Evolutionary conservation across 2,329 filamentous ascomycete species (phyloP).

Genomic region (Botrytis hyacinthi): DNA sequence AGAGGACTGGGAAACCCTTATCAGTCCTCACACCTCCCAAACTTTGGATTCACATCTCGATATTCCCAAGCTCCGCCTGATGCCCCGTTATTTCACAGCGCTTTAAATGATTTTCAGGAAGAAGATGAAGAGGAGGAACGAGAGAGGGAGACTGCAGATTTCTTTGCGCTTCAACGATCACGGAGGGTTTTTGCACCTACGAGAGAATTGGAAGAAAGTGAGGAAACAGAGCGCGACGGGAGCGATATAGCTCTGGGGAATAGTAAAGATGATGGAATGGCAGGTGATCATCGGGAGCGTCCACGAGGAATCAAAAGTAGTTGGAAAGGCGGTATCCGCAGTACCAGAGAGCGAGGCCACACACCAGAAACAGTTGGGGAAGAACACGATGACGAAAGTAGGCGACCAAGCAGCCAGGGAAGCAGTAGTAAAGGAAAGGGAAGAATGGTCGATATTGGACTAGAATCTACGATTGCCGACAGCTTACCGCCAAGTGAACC

Average conservation of each 20-base stretch:
- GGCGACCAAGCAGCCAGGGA: constrained; percentile 32
- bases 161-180: constrained; percentile 87
- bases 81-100: constrained; percentile 92
- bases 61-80: constrained; percentile 66
- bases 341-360: constrained; percentile 33
- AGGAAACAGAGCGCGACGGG: constrained; percentile 74
- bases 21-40: constrained; percentile 69
- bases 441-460: constrained; percentile 79
- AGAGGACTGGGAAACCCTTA: constrained; percentile 68
- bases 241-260: constrained; percentile 55
- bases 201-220: constrained; percentile 73
- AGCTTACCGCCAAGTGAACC: constrained; percentile 61
- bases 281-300: constrained; percentile 48
- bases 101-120: constrained; percentile 85
- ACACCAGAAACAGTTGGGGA: constrained; percentile 40
- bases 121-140: constrained; percentile 91
- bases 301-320: constrained; percentile 58
- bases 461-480: constrained; percentile 65
- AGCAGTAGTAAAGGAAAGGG: constrained; percentile 56
- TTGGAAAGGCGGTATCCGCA: constrained; percentile 52
- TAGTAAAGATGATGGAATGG: constrained; percentile 48
- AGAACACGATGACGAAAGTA: constrained; percentile 37
- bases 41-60: constrained; percentile 77
- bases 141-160: constrained; percentile 88
- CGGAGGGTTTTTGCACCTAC: constrained; percentile 83